Evolutionary conservation across 495 filamentous ascomycete genomes (phyloP), one percentile per base, ranked within the genome.

Genomic region (Penicillium desertorum): DNA sequence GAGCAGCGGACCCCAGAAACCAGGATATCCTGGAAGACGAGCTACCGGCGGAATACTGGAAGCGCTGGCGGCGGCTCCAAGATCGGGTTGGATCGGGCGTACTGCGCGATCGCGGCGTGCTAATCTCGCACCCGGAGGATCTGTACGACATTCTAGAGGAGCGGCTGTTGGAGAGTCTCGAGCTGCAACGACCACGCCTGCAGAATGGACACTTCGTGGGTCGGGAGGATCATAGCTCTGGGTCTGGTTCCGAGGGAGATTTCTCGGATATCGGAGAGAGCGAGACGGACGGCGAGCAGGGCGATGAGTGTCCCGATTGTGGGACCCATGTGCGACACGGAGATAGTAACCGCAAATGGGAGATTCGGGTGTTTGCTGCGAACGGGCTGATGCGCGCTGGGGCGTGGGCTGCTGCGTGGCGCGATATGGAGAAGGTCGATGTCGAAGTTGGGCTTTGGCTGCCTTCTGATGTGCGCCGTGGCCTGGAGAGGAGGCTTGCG

Each of bases 401-500:
- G 3, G 92, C 94, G 0, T 98, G 94, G 94, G 85, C 85, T 27
- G 90, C 91, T 16, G 92, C 89, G 32, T 98, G 94, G 94, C 86
- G 81, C 53, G 92, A 97, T 68, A 98, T 98, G 94, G 94, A 98
- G 71, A 82, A 92, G 30, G 90, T 98, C 8, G 94, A 98, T 71
- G 88, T 95, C 1, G 94, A 98, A 67, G 83, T 98, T 59, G 85
- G 87, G 54, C 86, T 91, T 4, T 86, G 83, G 77, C 71, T 87
- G 27, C 82, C 84, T 1, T 79, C 80, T 6, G 79, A 81, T 39
- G 54, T 85, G 22, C 65, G 76, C 27, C 62, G 72, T 5, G 70
- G 76, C 32, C 63, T 85, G 51, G 77, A 81, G 61, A 78, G 73
- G 42, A 64, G 65, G 39, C 58, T 77, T 37, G 37, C 52, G 3